Percentiles rank a stretch among this genome's conserved stretches.
Conservation (phyloP, 2,329 filamentous ascomycete species). For the Leptosphaerulina australis region DNA sequence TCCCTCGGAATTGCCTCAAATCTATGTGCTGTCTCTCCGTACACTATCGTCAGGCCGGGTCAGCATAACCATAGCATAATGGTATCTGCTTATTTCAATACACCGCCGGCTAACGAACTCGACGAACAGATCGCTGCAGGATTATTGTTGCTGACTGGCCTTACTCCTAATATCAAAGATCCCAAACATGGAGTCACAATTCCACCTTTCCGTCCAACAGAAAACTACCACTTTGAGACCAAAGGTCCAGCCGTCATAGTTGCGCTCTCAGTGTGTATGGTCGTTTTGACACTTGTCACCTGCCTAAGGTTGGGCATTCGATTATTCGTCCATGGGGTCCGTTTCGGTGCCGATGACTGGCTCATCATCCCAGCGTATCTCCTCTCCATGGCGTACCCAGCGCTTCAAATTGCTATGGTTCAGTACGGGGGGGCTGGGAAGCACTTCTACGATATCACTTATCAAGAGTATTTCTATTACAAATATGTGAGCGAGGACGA, state of each 20-base stretch:
- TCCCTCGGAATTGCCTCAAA: background rate
- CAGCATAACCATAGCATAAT: constrained; percentile 4
- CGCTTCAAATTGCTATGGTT: constrained; percentile 13
- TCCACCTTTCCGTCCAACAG: constrained; percentile 8
- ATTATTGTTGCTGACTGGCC: constrained; percentile 4
- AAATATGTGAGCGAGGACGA: constrained; percentile 1
- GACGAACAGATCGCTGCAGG: constrained; percentile 9
- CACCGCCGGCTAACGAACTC: constrained; percentile 8
- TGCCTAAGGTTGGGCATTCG: constrained; percentile 10
- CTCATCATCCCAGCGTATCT: constrained; percentile 14
- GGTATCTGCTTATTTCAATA: constrained; percentile 12
- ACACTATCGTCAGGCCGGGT: background rate
- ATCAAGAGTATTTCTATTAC: constrained; percentile 13
- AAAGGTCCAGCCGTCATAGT: constrained; percentile 5
- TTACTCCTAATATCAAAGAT: constrained; percentile 4
- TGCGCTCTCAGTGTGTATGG: constrained; percentile 12
- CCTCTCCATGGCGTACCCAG: constrained; percentile 9
- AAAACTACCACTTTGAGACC: constrained; percentile 9
- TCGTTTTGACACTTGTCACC: constrained; percentile 5
- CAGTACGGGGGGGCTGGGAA: constrained; percentile 11
- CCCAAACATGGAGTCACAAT: constrained; percentile 9
- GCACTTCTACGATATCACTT: constrained; percentile 13
- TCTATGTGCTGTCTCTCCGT: background rate
- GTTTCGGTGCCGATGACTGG: constrained; percentile 15
- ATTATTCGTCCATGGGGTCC: constrained; percentile 10